phyloP scores from a whole-genome alignment of 768 basidiomycete genomes.

The Roridomyces roridus region DNA sequence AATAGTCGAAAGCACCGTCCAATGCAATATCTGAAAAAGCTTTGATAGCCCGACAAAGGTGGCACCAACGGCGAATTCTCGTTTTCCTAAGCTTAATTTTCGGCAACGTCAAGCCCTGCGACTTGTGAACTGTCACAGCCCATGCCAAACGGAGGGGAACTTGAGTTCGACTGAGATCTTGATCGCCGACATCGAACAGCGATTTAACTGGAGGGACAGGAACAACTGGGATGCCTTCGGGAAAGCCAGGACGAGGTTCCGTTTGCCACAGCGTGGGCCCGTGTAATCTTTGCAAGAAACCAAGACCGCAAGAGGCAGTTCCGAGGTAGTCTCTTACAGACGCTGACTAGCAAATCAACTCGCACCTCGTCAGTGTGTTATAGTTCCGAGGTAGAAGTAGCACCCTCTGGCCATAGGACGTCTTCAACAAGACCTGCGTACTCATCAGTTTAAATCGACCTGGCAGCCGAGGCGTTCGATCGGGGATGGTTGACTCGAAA shows the following conservation, averaged over 20 bases:
- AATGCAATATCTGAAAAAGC: background rate
- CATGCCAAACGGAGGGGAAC: constrained; percentile 67
- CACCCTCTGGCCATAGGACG: constrained; percentile 14
- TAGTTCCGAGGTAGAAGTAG: constrained; percentile 10
- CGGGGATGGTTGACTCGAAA: no score
- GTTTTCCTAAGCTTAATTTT: constrained; percentile 59
- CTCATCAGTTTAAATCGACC: background rate
- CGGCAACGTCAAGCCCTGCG: constrained; percentile 70
- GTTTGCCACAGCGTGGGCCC: constrained; percentile 20
- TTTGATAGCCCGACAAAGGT: constrained; percentile 17
- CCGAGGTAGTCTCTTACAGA: no score
- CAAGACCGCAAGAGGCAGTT: no score
- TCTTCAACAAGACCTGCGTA: constrained; percentile 1
- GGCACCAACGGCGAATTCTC: constrained; percentile 12
- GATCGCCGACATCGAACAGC: constrained; percentile 8
- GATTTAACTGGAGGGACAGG: constrained; percentile 15
- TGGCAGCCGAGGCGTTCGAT: no score
- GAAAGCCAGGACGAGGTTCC: background rate
- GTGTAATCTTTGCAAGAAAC: constrained; percentile 13
- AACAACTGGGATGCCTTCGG: constrained; percentile 12
- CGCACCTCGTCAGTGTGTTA: no score
- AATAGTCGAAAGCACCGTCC: background rate
- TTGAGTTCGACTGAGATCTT: constrained; percentile 31
- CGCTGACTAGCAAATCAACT: no score
- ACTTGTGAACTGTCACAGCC: constrained; percentile 80